Evolutionary conservation across 2,329 filamentous ascomycete genomes (phyloP), one percentile per base, ranked within the genome.

Genomic region (Myotisia sp.): DNA sequence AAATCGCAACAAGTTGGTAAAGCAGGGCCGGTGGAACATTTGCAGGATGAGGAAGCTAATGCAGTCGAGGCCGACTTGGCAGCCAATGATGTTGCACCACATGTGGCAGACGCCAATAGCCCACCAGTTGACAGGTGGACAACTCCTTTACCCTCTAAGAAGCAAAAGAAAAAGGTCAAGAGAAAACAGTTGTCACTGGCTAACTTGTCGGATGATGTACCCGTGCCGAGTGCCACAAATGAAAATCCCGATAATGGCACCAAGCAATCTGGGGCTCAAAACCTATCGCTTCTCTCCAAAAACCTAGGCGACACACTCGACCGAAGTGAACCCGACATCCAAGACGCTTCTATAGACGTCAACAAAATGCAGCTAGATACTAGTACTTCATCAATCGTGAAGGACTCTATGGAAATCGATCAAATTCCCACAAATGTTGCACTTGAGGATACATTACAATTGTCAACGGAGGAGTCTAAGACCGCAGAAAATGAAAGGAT

Each of bases 81-180:
- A 34, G 36, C 34, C 32, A 41, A 36, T 41, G 29, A 41, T 7
- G 18, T 10, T 1, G 17, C 13, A 31, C 36, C 33, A 41, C 30
- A 39, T 37, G 20, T 36, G 12, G 18, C 36, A 18, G 33, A 12
- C 8, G 18, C 22, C 12, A 16, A 26, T 31, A 29, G 24, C 17
- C 26, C 20, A 28, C 32, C 37, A 18, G 9, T 14, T 3, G 33
- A 38, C 19, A 20, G 24, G 13, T 38, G 24, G 37, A 20, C 33
- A 29, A 24, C 26, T n/a, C 21, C 33, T 18, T 37, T 33, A 28
- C 39, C 26, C 4, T 40, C 44, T 9, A 47, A 42, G 26, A 47
- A 47, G 18, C 42, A 45, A 30, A 44, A 35, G 18, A 39, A 33
- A 28, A 45, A 45, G 21, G 42, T 40, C 21, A 45, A 47, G 26